These are phyloP conservation scores for Alternaria metachromatica DNA, from an alignment of 2,329 filamentous ascomycete species.

Conservation along the genomic window DNA sequence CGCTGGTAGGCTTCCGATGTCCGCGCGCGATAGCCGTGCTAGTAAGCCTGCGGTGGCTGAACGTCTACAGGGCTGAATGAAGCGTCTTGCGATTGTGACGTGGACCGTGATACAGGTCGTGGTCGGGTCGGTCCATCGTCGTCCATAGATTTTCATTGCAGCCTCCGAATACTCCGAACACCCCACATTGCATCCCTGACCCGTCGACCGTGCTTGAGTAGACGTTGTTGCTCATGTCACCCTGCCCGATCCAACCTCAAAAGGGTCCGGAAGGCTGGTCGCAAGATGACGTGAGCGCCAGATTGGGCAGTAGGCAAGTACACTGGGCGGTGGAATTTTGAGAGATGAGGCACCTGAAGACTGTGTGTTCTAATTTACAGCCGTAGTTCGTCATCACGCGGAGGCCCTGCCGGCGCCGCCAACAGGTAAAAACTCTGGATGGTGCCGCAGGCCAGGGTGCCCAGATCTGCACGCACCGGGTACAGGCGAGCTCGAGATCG, in stretches of 20 bases:
- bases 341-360: not conserved
- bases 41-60: not conserved
- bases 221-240: not conserved
- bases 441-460: not conserved
- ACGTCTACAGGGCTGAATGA: not conserved
- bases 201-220: not conserved
- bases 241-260: not conserved
- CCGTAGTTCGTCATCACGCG: not conserved
- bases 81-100: not conserved
- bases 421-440: not conserved
- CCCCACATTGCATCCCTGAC: not conserved
- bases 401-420: not conserved
- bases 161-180: not conserved
- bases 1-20: not conserved
- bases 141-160: not conserved
- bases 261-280: not conserved
- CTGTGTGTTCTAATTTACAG: not conserved
- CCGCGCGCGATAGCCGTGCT: not conserved
- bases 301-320: not conserved
- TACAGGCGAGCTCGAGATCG: slow-evolving; percentile 7
- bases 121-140: not conserved
- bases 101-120: not conserved
- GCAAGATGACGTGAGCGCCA: slow-evolving; percentile 1
- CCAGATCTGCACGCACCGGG: slow-evolving; percentile 7
- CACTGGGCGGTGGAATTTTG: not conserved